These are phyloP conservation scores for Eucalyptus regnans DNA, from an alignment of 345 rosid species.

Conservation along the genomic window DNA sequence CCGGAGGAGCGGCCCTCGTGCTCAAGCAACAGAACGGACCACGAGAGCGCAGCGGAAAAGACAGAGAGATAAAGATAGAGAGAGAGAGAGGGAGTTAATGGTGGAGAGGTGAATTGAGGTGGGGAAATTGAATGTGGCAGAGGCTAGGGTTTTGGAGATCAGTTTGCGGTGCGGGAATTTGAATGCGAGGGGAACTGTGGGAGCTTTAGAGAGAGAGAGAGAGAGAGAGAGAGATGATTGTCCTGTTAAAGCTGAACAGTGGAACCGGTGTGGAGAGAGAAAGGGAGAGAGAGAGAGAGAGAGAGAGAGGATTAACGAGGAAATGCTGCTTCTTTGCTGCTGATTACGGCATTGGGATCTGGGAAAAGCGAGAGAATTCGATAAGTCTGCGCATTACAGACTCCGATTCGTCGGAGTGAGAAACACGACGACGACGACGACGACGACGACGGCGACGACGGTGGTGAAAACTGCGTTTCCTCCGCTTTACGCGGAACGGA, in stretches of 20 bases:
- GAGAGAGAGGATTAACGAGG: background rate
- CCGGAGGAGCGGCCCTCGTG: background rate
- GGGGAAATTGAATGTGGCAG: background rate
- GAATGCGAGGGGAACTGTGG: background rate
- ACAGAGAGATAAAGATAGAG: no score
- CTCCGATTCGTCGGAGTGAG: background rate
- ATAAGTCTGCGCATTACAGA: background rate
- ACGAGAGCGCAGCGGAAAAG: background rate
- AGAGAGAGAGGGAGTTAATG: background rate
- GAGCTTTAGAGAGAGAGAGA: background rate
- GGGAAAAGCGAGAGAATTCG: background rate
- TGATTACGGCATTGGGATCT: background rate
- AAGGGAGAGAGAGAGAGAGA: background rate
- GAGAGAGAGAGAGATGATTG: background rate
- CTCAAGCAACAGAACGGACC: background rate
- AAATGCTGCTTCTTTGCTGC: background rate
- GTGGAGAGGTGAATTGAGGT: background rate
- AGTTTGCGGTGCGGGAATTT: background rate
- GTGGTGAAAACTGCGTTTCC: background rate
- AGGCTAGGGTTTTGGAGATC: background rate
- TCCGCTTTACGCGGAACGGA: background rate
- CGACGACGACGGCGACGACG: background rate
- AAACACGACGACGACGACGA: background rate
- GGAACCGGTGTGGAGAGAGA: background rate
- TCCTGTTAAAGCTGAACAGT: background rate